phyloP scores from a whole-genome alignment of 148 eudicot species.

The Pharnaceum exiguum region DNA sequence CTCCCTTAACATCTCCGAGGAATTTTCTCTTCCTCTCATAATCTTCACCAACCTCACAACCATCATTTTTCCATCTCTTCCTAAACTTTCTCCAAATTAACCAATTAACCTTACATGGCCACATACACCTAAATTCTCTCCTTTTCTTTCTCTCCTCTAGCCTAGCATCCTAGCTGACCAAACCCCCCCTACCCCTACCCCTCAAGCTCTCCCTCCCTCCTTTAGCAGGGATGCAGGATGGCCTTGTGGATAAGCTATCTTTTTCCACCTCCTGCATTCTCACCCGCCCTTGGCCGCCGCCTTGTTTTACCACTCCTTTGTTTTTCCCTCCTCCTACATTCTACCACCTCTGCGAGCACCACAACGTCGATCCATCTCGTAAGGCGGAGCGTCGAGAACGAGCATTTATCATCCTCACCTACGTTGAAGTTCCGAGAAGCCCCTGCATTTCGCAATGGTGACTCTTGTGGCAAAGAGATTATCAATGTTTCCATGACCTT shows the following conservation, averaged over 20 bases:
- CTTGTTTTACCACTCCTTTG: too few relatives aligned
- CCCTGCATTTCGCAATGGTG: not conserved
- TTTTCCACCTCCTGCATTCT: conserved; percentile 23
- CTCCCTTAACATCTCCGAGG: too few relatives aligned
- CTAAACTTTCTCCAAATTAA: not conserved
- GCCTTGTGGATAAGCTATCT: conserved; percentile 19
- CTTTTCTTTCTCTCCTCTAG: not conserved
- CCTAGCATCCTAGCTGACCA: not conserved
- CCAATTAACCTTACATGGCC: not conserved
- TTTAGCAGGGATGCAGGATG: conserved; percentile 27
- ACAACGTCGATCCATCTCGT: not conserved
- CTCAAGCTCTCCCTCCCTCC: conserved; percentile 3
- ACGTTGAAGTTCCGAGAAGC: not conserved
- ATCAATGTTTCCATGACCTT: conserved; percentile 40
- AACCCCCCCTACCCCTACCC: too few relatives aligned
- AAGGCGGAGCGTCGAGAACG: too few relatives aligned
- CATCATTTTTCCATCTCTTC: not conserved
- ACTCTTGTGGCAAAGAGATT: not conserved
- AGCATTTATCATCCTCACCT: too few relatives aligned
- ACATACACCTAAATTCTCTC: conserved; percentile 16
- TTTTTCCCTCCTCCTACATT: not conserved
- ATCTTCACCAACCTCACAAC: not conserved
- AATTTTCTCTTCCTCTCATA: conserved; percentile 1
- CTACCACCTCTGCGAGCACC: not conserved
- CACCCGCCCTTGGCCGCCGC: not conserved